phyloP scores from a whole-genome alignment of 2,329 filamentous ascomycete genomes.

The Fusarium floridanum region DNA sequence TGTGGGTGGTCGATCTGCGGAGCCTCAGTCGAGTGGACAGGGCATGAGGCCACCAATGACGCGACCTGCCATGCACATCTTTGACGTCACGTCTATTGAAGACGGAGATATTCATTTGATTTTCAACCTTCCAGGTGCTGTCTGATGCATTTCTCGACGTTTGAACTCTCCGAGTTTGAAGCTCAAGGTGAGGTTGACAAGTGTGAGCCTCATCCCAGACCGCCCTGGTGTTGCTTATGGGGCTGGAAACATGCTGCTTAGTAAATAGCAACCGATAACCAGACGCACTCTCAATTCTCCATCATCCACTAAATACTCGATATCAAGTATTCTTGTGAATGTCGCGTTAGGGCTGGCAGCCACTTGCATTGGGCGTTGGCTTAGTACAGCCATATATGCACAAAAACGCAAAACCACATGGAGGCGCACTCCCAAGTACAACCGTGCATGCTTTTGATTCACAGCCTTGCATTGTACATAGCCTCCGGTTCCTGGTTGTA shows the following conservation, averaged over 20 bases:
- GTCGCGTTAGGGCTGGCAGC: not conserved
- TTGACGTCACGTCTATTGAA: not conserved
- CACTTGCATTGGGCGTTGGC: not conserved
- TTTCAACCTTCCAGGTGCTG: not conserved
- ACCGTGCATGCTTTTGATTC: not conserved
- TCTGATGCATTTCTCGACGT: not conserved
- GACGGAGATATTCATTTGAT: not conserved
- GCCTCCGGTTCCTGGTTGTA: not conserved
- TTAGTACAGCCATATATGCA: not conserved
- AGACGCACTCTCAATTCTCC: not conserved
- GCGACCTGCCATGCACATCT: not conserved
- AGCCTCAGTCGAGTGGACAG: not conserved
- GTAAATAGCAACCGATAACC: not conserved
- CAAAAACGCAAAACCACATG: not conserved
- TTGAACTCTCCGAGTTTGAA: not conserved
- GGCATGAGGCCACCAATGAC: not conserved
- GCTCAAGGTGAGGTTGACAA: not conserved
- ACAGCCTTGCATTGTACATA: not conserved
- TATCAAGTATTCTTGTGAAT: not conserved
- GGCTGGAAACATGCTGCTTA: not conserved
- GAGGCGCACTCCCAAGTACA: not conserved
- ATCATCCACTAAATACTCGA: not conserved
- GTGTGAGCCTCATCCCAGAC: not conserved
- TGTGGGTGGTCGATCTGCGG: not conserved
- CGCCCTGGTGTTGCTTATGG: not conserved